phyloP scores from a whole-genome alignment of 2,329 filamentous ascomycete genomes.

The Aureobasidium melanogenum region DNA sequence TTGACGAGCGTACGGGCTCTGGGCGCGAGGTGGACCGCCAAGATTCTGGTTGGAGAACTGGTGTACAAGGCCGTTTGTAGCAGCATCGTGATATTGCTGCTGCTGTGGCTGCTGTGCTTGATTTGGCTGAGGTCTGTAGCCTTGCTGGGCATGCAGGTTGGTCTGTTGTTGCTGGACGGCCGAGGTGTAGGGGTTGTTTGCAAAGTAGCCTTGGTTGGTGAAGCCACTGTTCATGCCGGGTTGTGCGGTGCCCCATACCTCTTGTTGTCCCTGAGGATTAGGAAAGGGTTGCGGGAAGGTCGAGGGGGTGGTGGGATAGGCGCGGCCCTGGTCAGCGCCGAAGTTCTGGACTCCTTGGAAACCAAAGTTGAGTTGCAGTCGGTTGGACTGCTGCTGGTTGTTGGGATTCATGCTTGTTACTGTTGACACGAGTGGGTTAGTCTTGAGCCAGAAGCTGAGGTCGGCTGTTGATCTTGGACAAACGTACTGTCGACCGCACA shows the following conservation, averaged over 20 bases:
- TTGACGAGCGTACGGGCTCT: constrained; percentile 58
- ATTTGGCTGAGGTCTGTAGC: constrained; percentile 41
- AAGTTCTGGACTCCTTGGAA: constrained; percentile 34
- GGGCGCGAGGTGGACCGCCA: constrained; percentile 55
- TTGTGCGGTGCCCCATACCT: constrained; percentile 45
- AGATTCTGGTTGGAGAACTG: constrained; percentile 97
- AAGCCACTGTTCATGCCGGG: constrained; percentile 31
- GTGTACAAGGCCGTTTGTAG: constrained; percentile 82
- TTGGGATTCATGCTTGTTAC: constrained; percentile 9
- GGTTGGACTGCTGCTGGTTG: constrained; percentile 27
- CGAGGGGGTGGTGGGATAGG: constrained; percentile 67
- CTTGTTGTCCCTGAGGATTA: constrained; percentile 51
- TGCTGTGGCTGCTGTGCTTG: constrained; percentile 30
- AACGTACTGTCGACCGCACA: constrained; percentile 3
- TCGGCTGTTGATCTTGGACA: not conserved
- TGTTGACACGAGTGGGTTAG: not conserved
- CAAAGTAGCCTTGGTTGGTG: constrained; percentile 41
- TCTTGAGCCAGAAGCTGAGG: not conserved
- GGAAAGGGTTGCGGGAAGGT: constrained; percentile 86
- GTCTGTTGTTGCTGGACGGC: constrained; percentile 40
- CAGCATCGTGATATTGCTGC: constrained; percentile 60
- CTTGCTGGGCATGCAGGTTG: constrained; percentile 31
- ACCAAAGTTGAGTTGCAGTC: constrained; percentile 43
- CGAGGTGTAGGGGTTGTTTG: constrained; percentile 36
- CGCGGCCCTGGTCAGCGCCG: constrained; percentile 35